phyloP scores from a whole-genome alignment of 2,329 filamentous ascomycete species.

The Sporothrix curviconia region DNA sequence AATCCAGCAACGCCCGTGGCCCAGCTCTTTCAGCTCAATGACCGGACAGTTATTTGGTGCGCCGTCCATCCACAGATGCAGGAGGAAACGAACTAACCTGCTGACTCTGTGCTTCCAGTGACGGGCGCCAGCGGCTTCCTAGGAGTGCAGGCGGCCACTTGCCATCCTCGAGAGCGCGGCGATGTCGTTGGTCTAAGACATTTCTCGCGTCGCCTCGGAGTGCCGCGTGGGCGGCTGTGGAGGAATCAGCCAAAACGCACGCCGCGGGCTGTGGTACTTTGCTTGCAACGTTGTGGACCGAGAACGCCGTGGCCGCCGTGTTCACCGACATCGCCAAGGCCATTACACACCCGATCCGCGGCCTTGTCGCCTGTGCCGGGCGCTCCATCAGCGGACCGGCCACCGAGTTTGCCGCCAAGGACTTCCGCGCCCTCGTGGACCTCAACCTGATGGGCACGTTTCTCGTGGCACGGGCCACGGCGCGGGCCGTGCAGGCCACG shows the following conservation, averaged over 20 bases:
- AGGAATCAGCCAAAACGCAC: conserved; percentile 18
- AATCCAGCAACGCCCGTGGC: neutral
- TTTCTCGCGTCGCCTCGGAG: conserved; percentile 6
- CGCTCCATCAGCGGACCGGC: conserved; percentile 25
- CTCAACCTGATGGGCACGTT: conserved; percentile 68
- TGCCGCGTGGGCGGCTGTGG: conserved; percentile 15
- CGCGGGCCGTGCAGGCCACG: conserved; percentile 38
- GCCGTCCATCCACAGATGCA: too few species aligned
- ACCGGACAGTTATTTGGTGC: neutral
- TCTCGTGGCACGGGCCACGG: conserved; percentile 60
- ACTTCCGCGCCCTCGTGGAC: conserved; percentile 60
- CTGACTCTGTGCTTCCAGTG: too few species aligned
- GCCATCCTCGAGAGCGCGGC: conserved; percentile 27
- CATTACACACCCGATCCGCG: conserved; percentile 24
- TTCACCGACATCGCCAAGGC: conserved; percentile 20
- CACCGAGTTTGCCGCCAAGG: conserved; percentile 24
- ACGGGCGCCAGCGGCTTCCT: conserved; percentile 25
- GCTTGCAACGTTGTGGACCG: conserved; percentile 23
- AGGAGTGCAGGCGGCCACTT: conserved; percentile 18
- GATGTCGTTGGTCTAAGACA: conserved; percentile 29
- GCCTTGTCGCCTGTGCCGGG: conserved; percentile 29
- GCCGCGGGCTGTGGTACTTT: conserved; percentile 20
- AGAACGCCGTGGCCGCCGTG: conserved; percentile 12
- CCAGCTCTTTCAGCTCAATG: neutral
- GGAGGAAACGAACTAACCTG: too few species aligned